phyloP scores from a whole-genome alignment of 345 rosid genomes.

The Euphorbia peplus region DNA sequence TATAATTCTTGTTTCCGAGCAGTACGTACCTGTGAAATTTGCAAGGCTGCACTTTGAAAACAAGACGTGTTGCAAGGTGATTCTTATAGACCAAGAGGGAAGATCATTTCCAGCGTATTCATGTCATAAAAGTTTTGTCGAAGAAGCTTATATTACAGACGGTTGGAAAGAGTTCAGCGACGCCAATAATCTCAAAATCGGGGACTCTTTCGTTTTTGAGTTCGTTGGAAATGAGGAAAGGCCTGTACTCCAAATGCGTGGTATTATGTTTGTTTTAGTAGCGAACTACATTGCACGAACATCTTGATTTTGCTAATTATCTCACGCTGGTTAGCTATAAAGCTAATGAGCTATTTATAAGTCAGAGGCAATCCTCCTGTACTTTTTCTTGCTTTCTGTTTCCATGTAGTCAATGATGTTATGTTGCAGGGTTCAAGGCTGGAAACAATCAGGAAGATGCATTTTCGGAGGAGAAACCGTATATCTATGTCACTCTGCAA shows the following conservation, averaged over 20 bases:
- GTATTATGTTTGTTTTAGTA: neutral
- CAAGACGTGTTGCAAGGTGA: neutral
- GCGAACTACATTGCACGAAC: too few relatives aligned
- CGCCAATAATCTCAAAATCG: conserved; percentile 12
- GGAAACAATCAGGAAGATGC: conserved; percentile 1
- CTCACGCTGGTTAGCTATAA: too few relatives aligned
- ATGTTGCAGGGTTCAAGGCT: neutral
- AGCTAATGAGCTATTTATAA: too few relatives aligned
- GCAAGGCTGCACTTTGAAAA: neutral
- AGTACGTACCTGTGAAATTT: conserved; percentile 8
- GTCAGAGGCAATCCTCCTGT: too few relatives aligned
- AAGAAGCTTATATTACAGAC: neutral
- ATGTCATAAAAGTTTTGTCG: neutral
- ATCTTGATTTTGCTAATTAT: too few relatives aligned
- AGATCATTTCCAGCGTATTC: conserved; percentile 13
- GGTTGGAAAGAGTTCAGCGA: conserved; percentile 7
- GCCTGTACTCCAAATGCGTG: conserved; percentile 5
- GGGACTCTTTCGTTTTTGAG: conserved; percentile 16
- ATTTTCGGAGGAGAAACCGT: neutral
- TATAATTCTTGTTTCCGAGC: neutral
- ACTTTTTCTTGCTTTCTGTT: too few relatives aligned
- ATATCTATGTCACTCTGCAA: neutral
- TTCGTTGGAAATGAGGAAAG: conserved; percentile 1
- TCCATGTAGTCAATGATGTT: neutral
- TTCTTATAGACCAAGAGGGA: conserved; percentile 10